Evolutionary conservation across 306 rosid species (phyloP), one percentile per base, ranked within the genome.

Genomic region (Trifolium subterraneum): DNA sequence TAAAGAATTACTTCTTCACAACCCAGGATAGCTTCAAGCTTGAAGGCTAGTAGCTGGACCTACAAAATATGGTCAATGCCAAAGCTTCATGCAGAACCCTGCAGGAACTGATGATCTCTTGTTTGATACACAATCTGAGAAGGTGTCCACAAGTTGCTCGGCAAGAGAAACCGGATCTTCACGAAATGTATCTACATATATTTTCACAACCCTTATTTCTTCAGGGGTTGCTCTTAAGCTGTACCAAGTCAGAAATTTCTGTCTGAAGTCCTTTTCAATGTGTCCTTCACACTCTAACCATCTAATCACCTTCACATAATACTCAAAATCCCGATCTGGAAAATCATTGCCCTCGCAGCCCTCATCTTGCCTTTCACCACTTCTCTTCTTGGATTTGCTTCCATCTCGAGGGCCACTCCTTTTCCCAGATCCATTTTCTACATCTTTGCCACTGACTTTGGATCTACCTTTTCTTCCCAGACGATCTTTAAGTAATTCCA

Each of bases 211-310:
- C 82, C 87, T 89, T n/a, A 82, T 78, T 79, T 95, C 96, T 48
- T 88, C 93, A 4, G 85, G 54, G 6, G 90, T 87, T 52, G 99
- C 95, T 82, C 96, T 92, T 80, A 95, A 85, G 83, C 98, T 90
- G 71, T 86, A 95, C 99, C 97, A 95, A 56, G 98, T 95, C 74
- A 95, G 88, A 81, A 95, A 91, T 55, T 90, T 95, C 86, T 90
- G 96, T 88, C 98, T 87, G 85, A 95, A 92, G 83, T 86, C 87
- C 92, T 92, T 89, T 75, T 92, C 98, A 10, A 95, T 86, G 61
- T 90, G 98, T 10, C 99, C 99, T 72, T 88, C 92, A 47, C 98
- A 90, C 83, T 95, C 99, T 82, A 95, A 77, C 92, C 93, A 82
- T 79, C 98, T 87, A 76, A 95, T 88, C 78, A 87, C 80, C 82